Percentiles rank a stretch among this genome's conserved stretches.
phyloP scores from a whole-genome alignment of 2,329 filamentous ascomycete genomes.

The Colletotrichum graminicola region DNA sequence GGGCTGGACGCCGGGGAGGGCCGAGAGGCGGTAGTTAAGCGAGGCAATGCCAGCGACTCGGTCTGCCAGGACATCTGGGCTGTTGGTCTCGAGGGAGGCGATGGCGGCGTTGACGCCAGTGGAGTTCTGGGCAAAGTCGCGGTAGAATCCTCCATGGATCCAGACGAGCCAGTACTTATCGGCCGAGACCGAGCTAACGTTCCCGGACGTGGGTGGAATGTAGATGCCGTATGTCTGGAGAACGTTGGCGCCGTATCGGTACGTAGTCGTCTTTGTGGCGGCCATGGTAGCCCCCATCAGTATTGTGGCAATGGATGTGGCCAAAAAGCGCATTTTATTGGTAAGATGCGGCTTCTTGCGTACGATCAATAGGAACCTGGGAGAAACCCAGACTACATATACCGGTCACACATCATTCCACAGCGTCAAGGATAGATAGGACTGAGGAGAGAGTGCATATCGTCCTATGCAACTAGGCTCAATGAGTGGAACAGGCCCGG shows the following conservation, averaged over 20 bases:
- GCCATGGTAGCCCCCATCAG: constrained; percentile 21
- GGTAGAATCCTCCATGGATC: constrained; percentile 35
- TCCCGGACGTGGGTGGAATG: background rate
- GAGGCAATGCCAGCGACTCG: constrained; percentile 29
- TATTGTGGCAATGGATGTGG: background rate
- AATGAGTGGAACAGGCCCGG: constrained; percentile 3
- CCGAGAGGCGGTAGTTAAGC: constrained; percentile 31
- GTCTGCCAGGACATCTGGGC: background rate
- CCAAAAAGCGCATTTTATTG: constrained; percentile 15
- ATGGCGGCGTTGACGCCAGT: constrained; percentile 26
- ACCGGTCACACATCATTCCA: background rate
- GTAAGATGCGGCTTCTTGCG: no score
- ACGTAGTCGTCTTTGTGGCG: constrained; percentile 19
- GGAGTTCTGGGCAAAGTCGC: constrained; percentile 33
- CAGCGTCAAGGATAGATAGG: background rate
- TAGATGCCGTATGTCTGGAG: constrained; percentile 35
- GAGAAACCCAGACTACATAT: background rate
- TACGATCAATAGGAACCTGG: background rate
- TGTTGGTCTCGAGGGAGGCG: constrained; percentile 24
- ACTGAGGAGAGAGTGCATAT: constrained; percentile 9
- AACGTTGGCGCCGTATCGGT: constrained; percentile 28
- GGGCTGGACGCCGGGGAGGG: constrained; percentile 32
- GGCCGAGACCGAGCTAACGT: background rate
- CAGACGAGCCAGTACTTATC: constrained; percentile 34
- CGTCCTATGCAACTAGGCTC: background rate